These are phyloP conservation scores for Jacaranda mimosifolia DNA, from an alignment of 257 asterid species.

Conservation along the genomic window DNA sequence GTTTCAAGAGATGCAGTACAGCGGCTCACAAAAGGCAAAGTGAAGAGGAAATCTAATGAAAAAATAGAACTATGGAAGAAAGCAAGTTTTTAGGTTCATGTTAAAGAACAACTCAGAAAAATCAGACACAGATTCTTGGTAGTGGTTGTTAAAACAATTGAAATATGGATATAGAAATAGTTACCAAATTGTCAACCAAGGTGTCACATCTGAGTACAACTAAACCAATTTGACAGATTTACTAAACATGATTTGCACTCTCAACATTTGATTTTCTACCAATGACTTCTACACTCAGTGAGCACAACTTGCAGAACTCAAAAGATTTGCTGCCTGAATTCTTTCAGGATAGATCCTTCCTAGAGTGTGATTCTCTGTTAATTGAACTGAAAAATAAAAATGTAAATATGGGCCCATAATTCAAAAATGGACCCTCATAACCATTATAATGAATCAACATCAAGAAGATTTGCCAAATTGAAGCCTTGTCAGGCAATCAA, in stretches of 20 bases:
- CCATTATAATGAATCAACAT: not conserved
- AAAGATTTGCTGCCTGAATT: not conserved
- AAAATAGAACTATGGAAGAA: not conserved
- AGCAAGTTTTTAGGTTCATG: not conserved
- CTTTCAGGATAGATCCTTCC: not conserved
- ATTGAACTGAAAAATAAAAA: not conserved
- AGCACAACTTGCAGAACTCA: not conserved
- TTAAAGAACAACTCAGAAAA: not conserved
- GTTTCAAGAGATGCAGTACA: not conserved
- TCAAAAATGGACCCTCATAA: not conserved
- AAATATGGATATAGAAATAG: not conserved
- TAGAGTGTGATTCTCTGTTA: not conserved
- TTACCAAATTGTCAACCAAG: not conserved
- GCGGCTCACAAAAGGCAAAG: not conserved
- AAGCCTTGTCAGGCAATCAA: not conserved
- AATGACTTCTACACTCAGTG: not conserved
- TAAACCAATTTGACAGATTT: not conserved
- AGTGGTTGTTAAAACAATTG: not conserved
- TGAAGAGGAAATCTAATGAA: not conserved
- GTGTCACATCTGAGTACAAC: not conserved
- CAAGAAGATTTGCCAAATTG: not conserved
- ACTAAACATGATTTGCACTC: not conserved
- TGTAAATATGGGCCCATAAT: not conserved
- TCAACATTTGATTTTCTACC: not conserved
- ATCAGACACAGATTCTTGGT: not conserved